Conservation (phyloP, 441 rosid species). For the Populus hybrid region DNA sequence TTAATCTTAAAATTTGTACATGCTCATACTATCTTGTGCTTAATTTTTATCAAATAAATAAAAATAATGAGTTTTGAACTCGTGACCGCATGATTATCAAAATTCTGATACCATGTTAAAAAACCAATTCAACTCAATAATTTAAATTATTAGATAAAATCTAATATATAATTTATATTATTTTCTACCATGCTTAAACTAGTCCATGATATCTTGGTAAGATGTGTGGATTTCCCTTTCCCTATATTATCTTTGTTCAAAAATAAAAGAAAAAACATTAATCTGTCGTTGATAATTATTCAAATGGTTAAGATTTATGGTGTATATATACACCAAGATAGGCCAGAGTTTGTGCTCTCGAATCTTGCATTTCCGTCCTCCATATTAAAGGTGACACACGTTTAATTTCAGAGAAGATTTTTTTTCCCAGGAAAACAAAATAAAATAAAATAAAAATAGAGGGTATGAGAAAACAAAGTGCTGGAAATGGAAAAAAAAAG, state of each 20-base stretch:
- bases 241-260: too few relatives aligned
- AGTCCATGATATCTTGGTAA: too few relatives aligned
- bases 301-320: neutral
- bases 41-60: too few relatives aligned
- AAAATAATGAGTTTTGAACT: rapidly evolving
- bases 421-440: too few relatives aligned
- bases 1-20: rapidly evolving
- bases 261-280: too few relatives aligned
- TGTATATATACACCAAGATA: neutral
- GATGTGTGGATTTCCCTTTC: too few relatives aligned
- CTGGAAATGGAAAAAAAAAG: neutral
- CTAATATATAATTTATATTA: too few relatives aligned
- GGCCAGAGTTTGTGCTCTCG: neutral
- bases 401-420: neutral
- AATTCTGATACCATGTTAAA: rapidly evolving
- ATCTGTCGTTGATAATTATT: too few relatives aligned
- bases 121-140: rapidly evolving
- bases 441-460: neutral
- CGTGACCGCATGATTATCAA: rapidly evolving
- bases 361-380: too few relatives aligned
- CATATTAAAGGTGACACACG: neutral
- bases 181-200: too few relatives aligned
- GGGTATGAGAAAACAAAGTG: neutral
- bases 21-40: rapidly evolving
- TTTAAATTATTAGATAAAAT: rapidly evolving